Conservation (phyloP, 164 flowering plant species). For the Magnolia changhungtana region DNA sequence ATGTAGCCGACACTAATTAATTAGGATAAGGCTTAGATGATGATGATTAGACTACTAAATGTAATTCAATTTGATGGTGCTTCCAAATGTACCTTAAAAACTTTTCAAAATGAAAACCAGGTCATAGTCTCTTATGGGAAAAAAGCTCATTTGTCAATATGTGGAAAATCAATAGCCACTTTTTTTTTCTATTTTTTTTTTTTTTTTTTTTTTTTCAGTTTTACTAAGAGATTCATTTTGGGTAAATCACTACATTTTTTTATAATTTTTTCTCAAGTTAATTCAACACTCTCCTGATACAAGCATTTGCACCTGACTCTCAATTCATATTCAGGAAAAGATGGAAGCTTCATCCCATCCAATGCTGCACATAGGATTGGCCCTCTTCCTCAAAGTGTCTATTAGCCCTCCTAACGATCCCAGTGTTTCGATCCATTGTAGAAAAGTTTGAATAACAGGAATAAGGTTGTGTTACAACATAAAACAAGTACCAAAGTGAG, state of each 20-base stretch:
- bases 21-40: no score
- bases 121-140: background rate
- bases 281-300: background rate
- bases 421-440: slow-evolving; percentile 75
- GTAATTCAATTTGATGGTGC: no score
- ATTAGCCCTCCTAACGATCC: slow-evolving; percentile 89
- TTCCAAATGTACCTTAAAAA: no score
- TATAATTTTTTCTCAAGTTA: background rate
- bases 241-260: background rate
- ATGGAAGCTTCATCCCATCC: slow-evolving; percentile 91
- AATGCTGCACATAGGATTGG: slow-evolving; percentile 84
- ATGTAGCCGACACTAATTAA: no score
- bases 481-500: no score
- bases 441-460: slow-evolving; percentile 66
- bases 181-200: no score
- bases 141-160: background rate
- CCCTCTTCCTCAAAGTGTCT: slow-evolving; percentile 99
- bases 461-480: no score
- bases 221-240: background rate
- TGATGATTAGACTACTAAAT: no score
- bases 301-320: slow-evolving; percentile 68
- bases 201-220: background rate
- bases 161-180: background rate
- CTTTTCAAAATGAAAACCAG: background rate
- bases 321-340: slow-evolving; percentile 88